Percentiles rank a stretch among this genome's conserved stretches.
Evolutionary conservation across 495 filamentous ascomycete genomes (phyloP).

Genomic region (Hypoxylon crocopeplum): DNA sequence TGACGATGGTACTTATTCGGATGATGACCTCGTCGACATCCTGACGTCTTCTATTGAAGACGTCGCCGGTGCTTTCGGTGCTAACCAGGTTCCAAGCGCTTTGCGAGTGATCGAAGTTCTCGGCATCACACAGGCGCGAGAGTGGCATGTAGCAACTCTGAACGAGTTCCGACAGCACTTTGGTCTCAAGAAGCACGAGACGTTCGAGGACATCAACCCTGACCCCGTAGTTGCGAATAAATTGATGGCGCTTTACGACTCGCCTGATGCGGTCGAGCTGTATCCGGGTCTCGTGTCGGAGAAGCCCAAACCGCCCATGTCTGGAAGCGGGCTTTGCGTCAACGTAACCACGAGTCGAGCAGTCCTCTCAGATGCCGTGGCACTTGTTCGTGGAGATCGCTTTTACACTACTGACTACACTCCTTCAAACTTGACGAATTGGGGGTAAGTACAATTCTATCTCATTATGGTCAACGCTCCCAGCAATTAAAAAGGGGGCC

Average conservation of each 20-base stretch:
- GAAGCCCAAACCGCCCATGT: constrained; percentile 67
- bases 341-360: constrained; percentile 74
- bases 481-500: too few relatives aligned
- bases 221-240: constrained; percentile 69
- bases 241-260: constrained; percentile 73
- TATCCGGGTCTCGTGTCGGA: constrained; percentile 69
- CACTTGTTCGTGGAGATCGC: constrained; percentile 77
- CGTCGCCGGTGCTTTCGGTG: constrained; percentile 62
- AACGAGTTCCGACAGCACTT: constrained; percentile 84
- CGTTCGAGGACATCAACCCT: constrained; percentile 77
- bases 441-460: constrained; percentile 55
- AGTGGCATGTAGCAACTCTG: constrained; percentile 75
- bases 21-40: constrained; percentile 65
- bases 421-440: constrained; percentile 75
- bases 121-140: constrained; percentile 76
- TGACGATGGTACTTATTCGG: constrained; percentile 59
- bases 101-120: constrained; percentile 75
- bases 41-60: constrained; percentile 64
- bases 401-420: constrained; percentile 78
- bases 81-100: constrained; percentile 70
- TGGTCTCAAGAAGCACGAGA: constrained; percentile 67
- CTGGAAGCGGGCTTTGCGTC: constrained; percentile 71
- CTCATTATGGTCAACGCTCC: constrained; percentile 12
- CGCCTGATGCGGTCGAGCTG: constrained; percentile 64
- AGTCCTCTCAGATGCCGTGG: constrained; percentile 81